Percentiles rank a stretch among this genome's conserved stretches.
These are phyloP conservation scores for Gossypium aridum DNA, from an alignment of 441 rosid genomes.

Conservation along the genomic window DNA sequence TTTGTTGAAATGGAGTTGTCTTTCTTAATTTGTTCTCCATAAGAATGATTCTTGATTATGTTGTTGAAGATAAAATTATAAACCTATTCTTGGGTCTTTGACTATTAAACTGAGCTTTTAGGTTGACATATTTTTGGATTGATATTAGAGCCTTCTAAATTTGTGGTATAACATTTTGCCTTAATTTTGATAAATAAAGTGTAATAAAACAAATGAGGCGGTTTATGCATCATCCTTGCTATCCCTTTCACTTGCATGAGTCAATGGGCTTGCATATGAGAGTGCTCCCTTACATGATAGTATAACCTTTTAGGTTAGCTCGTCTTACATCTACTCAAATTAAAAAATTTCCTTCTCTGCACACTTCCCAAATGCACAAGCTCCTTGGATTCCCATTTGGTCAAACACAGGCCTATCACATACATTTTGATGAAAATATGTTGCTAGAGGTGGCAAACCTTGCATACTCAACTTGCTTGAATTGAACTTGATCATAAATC, in stretches of 20 bases:
- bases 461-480: not conserved
- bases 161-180: not conserved
- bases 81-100: not conserved
- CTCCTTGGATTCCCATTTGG: not conserved
- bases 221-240: not conserved
- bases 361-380: not conserved
- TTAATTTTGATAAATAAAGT: constrained; percentile 4
- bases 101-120: not conserved
- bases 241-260: not conserved
- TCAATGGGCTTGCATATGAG: not conserved
- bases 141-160: not conserved
- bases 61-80: not conserved
- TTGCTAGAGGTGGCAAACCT: not conserved
- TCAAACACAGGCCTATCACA: not conserved
- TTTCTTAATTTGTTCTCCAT: not conserved
- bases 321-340: not conserved
- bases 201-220: not conserved
- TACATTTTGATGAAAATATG: not conserved
- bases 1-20: not conserved
- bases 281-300: not conserved
- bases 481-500: not conserved
- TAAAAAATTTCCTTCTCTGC: not conserved
- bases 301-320: not conserved
- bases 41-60: not conserved
- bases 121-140: not conserved